Base-by-base conservation (phyloP, 2,329 filamentous ascomycete genomes). In the Salinomyces thailandicus region DNA sequence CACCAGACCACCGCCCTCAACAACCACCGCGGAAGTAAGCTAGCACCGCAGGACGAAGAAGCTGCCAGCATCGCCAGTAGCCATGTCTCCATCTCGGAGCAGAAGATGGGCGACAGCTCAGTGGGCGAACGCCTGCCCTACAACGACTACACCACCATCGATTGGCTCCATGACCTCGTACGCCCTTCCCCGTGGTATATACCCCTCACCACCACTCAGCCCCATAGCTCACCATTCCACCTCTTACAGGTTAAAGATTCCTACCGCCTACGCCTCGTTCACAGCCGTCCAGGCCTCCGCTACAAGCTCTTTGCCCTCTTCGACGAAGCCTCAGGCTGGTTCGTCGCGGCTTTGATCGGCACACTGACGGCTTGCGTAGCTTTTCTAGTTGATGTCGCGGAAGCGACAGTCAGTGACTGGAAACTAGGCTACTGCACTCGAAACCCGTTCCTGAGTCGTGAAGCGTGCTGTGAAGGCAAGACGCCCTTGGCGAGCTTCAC, bases 91-190 rank as follows among this genome's bases (percentile, higher is more conserved):
- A 69, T 68, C 38, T 66, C 71, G 31, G 69, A 73, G 44, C 63
- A 62, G 39, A 62, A 62, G 13, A 53, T 73, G 37, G 58, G 49
- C 5, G 55, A 56, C 3, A 67, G 62, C 16, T 58, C 67, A 1
- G 59, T 72, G 8, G 72, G 71, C 28, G 73, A 77, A 49, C 58
- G 72, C 35, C 52, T 76, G 14, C 68, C 71, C 1, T 78, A 77
- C 49, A 75, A 74, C 48, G 69, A 76, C 44, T 77, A 78, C 45
- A 72, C 68, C 5, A 75, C 72, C 1, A 76, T 77, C 39, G 73
- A 78, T 53, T 77, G 72, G 72, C 60, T 77, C 7, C 73, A 75
- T 51, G 72, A 75, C 46, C 53, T 77, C 38, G 69, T 72, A 50
- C 14, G 42, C 18, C 8, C 22, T 8, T n/a, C 18, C n/a, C n/a